Conservation (phyloP, 805 yeast species). For the Priceomyces medius region DNA sequence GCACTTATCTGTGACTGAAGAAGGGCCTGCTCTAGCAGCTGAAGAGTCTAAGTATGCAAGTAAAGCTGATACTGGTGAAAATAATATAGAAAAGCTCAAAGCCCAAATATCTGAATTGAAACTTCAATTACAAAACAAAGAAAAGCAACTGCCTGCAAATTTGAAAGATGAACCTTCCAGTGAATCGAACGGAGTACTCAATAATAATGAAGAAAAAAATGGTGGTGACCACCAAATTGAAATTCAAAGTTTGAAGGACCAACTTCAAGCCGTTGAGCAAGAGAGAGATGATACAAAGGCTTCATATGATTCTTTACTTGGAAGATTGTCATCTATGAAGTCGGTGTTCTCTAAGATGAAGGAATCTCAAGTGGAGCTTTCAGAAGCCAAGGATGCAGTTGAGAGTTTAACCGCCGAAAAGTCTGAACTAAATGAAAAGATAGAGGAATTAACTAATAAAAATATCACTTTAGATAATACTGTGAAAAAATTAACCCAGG, state of each 20-base stretch:
- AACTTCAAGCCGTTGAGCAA: constrained; percentile 28
- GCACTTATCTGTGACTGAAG: not conserved
- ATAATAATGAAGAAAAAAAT: not conserved
- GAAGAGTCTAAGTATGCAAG: not conserved
- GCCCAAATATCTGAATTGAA: constrained; percentile 3
- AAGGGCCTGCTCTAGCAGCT: too few relatives aligned
- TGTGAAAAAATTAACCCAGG: constrained; percentile 23
- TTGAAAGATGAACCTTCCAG: not conserved
- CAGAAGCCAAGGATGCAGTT: constrained; percentile 47
- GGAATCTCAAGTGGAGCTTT: constrained; percentile 63
- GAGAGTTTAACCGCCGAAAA: constrained; percentile 26
- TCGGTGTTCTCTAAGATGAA: constrained; percentile 71
- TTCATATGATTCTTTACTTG: constrained; percentile 61
- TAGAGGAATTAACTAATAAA: constrained; percentile 14
- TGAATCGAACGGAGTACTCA: not conserved
- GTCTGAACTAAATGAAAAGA: constrained; percentile 7
- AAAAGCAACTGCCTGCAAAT: constrained; percentile 2
- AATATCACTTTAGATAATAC: constrained; percentile 14
- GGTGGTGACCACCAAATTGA: constrained; percentile 2
- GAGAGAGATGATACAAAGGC: constrained; percentile 59
- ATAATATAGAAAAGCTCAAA: not conserved
- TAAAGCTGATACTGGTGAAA: not conserved
- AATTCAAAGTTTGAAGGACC: constrained; percentile 8
- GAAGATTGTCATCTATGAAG: constrained; percentile 70
- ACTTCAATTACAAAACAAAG: constrained; percentile 5